These are phyloP conservation scores for Polytolypa hystricis DNA, from an alignment of 2,329 filamentous ascomycete genomes.

Conservation along the genomic window DNA sequence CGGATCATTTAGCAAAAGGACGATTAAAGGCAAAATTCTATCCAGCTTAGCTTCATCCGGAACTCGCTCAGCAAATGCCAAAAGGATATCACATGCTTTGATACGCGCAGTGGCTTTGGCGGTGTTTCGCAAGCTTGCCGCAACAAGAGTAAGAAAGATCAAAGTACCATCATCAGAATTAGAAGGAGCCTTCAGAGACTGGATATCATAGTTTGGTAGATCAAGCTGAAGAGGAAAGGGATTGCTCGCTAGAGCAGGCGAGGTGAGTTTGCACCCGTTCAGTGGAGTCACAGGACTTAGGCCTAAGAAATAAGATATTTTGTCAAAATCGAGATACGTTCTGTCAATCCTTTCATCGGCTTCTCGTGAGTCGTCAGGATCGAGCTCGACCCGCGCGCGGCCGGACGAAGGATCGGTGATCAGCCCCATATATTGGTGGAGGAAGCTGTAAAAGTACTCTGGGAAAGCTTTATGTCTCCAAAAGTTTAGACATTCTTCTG, in stretches of 20 bases:
- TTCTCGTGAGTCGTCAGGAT: slow-evolving; percentile 64
- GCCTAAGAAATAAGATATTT: slow-evolving; percentile 88
- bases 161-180: slow-evolving; percentile 78
- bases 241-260: slow-evolving; percentile 23
- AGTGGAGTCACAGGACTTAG: slow-evolving; percentile 46
- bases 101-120: slow-evolving; percentile 78
- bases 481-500: slow-evolving; percentile 86
- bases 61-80: slow-evolving; percentile 81
- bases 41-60: slow-evolving; percentile 96
- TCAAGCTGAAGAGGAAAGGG: slow-evolving; percentile 66
- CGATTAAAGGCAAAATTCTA: slow-evolving; percentile 79
- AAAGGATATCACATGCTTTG: slow-evolving; percentile 77
- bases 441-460: slow-evolving; percentile 91
- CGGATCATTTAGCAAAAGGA: slow-evolving; percentile 69
- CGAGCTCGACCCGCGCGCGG: slow-evolving; percentile 57
- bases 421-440: slow-evolving; percentile 95
- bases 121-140: slow-evolving; percentile 79
- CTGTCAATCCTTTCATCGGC: slow-evolving; percentile 89
- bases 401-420: slow-evolving; percentile 85
- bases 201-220: slow-evolving; percentile 73
- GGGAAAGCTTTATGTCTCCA: slow-evolving; percentile 90
- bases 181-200: slow-evolving; percentile 49
- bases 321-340: slow-evolving; percentile 91
- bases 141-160: slow-evolving; percentile 81
- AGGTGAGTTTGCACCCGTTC: slow-evolving; percentile 21